Conservation (phyloP, 805 yeast genomes). For the Wickerhamomyces sydowiorum region DNA sequence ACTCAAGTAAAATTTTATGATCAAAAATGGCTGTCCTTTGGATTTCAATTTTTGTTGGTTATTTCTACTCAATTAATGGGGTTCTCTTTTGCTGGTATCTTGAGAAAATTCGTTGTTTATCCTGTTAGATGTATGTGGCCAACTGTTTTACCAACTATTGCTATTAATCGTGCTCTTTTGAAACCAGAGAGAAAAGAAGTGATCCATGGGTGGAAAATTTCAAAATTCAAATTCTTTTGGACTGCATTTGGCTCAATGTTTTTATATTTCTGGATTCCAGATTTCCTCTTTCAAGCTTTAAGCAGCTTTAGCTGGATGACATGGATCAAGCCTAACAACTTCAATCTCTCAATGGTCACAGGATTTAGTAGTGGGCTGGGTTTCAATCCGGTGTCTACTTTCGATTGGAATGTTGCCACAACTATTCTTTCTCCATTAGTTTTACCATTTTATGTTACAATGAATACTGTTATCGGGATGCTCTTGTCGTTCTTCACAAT, state of each 20-base stretch:
- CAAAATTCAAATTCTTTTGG: constrained; percentile 30
- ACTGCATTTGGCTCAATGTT: constrained; percentile 28
- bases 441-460: constrained; percentile 35
- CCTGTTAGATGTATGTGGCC: constrained; percentile 53
- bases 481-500: constrained; percentile 27
- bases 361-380: constrained; percentile 46
- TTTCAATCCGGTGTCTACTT: constrained; percentile 43
- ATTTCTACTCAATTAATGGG: constrained; percentile 59
- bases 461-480: constrained; percentile 29
- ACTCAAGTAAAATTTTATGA: constrained; percentile 26
- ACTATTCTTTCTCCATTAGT: constrained; percentile 37
- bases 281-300: constrained; percentile 36
- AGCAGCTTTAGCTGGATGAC: constrained; percentile 49
- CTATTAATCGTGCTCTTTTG: constrained; percentile 42
- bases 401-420: constrained; percentile 45
- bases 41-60: constrained; percentile 47
- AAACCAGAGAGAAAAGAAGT: constrained; percentile 27
- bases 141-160: constrained; percentile 38
- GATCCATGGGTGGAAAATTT: constrained; percentile 28
- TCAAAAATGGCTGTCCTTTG: constrained; percentile 29
- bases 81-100: constrained; percentile 59
- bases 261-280: constrained; percentile 41
- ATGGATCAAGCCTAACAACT: constrained; percentile 50
- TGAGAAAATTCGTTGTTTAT: constrained; percentile 52
- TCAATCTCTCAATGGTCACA: constrained; percentile 40